phyloP scores from a whole-genome alignment of 805 yeast genomes.

The Cyberlindnera subsufficiens region DNA sequence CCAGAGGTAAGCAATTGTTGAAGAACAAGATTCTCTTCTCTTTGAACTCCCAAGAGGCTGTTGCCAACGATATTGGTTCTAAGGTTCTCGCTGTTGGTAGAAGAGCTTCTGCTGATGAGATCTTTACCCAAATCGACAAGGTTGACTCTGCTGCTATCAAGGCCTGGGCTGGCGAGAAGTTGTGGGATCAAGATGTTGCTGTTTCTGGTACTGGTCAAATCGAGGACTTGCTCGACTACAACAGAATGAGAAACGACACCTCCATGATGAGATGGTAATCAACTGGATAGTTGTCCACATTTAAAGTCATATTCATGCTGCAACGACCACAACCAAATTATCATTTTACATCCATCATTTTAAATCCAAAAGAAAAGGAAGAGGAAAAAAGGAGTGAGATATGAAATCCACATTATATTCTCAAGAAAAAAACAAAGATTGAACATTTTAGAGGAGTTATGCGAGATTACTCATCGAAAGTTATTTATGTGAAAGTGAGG shows the following conservation, averaged over 20 bases:
- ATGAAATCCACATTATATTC: too few species aligned
- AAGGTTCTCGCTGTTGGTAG: constrained; percentile 56
- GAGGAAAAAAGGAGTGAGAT: background rate
- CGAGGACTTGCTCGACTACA: constrained; percentile 79
- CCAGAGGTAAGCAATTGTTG: constrained; percentile 67
- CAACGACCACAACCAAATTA: too few species aligned
- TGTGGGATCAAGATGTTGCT: constrained; percentile 85
- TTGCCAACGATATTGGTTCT: constrained; percentile 53
- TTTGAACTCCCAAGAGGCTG: constrained; percentile 42
- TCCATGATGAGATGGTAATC: constrained; percentile 76
- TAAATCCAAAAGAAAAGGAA: background rate
- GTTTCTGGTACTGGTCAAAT: constrained; percentile 81
- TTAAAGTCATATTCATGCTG: background rate
- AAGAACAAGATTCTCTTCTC: constrained; percentile 55
- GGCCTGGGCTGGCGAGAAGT: constrained; percentile 67
- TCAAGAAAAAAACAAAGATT: background rate
- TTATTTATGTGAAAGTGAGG: constrained; percentile 4
- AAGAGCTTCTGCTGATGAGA: constrained; percentile 54
- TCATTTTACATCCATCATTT: too few species aligned
- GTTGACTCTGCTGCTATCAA: constrained; percentile 54
- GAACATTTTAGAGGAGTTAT: background rate
- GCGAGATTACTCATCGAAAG: background rate
- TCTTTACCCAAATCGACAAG: constrained; percentile 56
- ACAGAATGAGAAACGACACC: constrained; percentile 85
- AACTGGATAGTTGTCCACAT: background rate